A percentile compares a stretch with the other conserved stretches of the same genome.
Evolutionary conservation across 176 grass and related monocot species (phyloP).

Genomic region (Coix lacrymajobi): DNA sequence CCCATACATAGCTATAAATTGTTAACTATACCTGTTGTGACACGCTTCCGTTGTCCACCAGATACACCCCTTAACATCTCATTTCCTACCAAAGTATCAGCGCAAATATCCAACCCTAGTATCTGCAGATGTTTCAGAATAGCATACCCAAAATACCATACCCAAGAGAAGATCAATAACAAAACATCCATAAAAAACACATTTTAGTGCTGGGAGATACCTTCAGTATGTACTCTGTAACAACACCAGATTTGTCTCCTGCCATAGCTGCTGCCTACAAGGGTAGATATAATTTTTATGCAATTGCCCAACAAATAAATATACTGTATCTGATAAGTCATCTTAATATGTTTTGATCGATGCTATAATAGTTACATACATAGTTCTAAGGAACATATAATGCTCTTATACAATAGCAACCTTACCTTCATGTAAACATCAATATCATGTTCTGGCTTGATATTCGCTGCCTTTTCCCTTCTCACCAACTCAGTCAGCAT

Average conservation of each 20-base stretch:
- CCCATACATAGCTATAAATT: too few species aligned
- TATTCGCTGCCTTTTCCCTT: too few species aligned
- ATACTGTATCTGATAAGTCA: neutral
- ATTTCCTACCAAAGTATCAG: constrained; percentile 91
- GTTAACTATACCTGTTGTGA: constrained; percentile 76
- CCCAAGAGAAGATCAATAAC: neutral
- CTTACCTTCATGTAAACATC: too few species aligned
- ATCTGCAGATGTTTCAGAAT: neutral
- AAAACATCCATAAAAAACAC: neutral
- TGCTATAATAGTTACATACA: too few species aligned
- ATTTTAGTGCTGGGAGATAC: constrained; percentile 35
- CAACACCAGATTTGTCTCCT: constrained; percentile 62
- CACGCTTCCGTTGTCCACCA: constrained; percentile 83
- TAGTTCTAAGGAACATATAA: too few species aligned
- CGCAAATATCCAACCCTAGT: too few species aligned
- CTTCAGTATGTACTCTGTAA: constrained; percentile 92
- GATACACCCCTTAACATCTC: constrained; percentile 90
- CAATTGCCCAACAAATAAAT: neutral
- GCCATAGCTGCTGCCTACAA: constrained; percentile 65
- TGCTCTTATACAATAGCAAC: too few species aligned
- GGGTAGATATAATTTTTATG: constrained; percentile 17
- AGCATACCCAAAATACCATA: neutral
- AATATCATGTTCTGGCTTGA: too few species aligned
- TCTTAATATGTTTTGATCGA: neutral
- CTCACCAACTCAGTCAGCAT: too few species aligned